Conservation (phyloP, 768 basidiomycete species). For the Amanita rimosa region DNA sequence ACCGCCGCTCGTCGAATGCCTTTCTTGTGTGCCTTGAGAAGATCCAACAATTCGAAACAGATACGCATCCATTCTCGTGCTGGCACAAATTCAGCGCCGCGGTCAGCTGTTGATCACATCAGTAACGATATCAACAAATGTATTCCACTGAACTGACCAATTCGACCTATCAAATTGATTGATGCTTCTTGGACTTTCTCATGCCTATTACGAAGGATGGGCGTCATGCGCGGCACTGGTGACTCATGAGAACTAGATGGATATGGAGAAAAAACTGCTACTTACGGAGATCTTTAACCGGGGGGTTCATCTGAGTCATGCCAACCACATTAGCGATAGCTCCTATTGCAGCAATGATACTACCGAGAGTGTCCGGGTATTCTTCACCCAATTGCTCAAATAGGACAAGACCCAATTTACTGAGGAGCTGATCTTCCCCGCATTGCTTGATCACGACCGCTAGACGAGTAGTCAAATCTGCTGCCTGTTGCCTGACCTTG, state of each 20-base stretch:
- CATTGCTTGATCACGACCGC: conserved; percentile 99
- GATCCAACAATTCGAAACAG: conserved; percentile 93
- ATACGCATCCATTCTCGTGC: conserved; percentile 99
- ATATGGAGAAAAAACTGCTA: conserved; percentile 12
- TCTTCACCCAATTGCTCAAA: conserved; percentile 99
- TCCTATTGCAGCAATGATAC: conserved; percentile 97
- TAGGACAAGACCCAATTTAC: conserved; percentile 91
- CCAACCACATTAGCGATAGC: conserved; percentile 99
- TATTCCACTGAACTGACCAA: conserved; percentile 36
- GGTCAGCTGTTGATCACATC: conserved; percentile 52
- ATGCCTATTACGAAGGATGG: conserved; percentile 97
- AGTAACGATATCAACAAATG: conserved; percentile 1
- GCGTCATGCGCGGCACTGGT: conserved; percentile 98
- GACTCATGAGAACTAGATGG: conserved; percentile 1
- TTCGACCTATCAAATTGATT: conserved; percentile 98
- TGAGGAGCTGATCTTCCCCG: conserved; percentile 90
- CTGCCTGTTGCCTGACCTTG: conserved; percentile 97
- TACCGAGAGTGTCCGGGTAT: conserved; percentile 97
- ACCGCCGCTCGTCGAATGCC: conserved; percentile 97
- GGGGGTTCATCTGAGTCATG: conserved; percentile 99
- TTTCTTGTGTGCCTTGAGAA: conserved; percentile 98
- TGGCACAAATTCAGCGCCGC: conserved; percentile 97
- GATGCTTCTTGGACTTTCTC: conserved; percentile 99
- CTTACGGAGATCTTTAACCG: conserved; percentile 96
- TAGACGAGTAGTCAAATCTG: conserved; percentile 92